These are phyloP conservation scores for Microbotryum violaceum DNA, from an alignment of 1,284 basidiomycete genomes.

Conservation along the genomic window DNA sequence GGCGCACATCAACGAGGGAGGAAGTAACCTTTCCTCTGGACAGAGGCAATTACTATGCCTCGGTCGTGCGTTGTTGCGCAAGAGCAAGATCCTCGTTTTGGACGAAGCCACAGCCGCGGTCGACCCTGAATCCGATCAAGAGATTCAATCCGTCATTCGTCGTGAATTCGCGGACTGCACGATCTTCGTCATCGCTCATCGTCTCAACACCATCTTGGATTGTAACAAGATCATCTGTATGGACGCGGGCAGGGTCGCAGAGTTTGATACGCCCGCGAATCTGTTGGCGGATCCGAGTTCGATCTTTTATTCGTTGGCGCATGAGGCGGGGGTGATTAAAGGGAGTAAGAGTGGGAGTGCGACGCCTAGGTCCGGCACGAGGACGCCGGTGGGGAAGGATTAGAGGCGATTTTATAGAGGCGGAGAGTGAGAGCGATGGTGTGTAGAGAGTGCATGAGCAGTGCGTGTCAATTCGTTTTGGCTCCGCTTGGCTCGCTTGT, in stretches of 20 bases:
- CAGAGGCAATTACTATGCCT: slow-evolving; percentile 52
- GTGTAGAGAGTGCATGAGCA: no score
- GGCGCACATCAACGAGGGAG: slow-evolving; percentile 31
- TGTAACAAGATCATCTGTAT: slow-evolving; percentile 41
- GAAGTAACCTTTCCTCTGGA: slow-evolving; percentile 64
- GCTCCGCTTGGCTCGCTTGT: no score
- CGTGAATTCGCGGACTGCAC: slow-evolving; percentile 25
- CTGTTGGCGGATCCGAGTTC: slow-evolving; percentile 17
- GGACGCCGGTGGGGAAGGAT: slow-evolving; percentile 5
- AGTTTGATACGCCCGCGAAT: slow-evolving; percentile 33
- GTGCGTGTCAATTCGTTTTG: no score
- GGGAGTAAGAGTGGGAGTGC: background rate
- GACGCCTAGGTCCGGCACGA: slow-evolving; percentile 1
- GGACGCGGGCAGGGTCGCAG: slow-evolving; percentile 29
- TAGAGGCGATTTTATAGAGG: background rate
- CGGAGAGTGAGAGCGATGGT: no score
- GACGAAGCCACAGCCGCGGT: slow-evolving; percentile 52
- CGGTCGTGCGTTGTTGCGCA: slow-evolving; percentile 60
- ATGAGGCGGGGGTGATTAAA: slow-evolving; percentile 1
- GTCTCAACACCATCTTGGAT: slow-evolving; percentile 25
- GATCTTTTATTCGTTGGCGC: slow-evolving; percentile 14
- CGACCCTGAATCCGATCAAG: slow-evolving; percentile 29
- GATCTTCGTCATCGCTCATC: slow-evolving; percentile 29
- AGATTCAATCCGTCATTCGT: slow-evolving; percentile 35
- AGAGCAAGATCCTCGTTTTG: slow-evolving; percentile 77